Conservation (phyloP, 2,329 filamentous ascomycete genomes). For the Nigrospora sphaerica region DNA sequence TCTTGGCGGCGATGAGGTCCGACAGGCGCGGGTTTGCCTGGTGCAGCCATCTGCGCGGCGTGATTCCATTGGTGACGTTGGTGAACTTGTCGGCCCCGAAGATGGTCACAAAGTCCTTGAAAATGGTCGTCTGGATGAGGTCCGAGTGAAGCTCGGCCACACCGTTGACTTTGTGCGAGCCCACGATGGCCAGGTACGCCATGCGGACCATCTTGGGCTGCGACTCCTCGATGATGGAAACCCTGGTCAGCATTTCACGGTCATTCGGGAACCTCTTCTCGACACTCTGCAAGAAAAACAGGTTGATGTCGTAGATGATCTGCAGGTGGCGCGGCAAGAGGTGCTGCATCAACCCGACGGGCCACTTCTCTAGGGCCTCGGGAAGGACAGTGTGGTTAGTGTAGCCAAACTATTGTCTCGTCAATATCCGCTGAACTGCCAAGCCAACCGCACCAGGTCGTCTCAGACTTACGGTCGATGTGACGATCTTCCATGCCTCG, state of each 20-base stretch:
- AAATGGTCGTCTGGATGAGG: constrained; percentile 97
- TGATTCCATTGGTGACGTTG: constrained; percentile 98
- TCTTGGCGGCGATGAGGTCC: constrained; percentile 84
- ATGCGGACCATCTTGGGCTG: constrained; percentile 98
- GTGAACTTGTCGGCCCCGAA: constrained; percentile 97
- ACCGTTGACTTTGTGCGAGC: constrained; percentile 98
- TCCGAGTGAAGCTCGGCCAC: constrained; percentile 97
- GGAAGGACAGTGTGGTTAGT: constrained; percentile 98
- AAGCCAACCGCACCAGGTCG: constrained; percentile 3
- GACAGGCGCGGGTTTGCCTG: constrained; percentile 93
- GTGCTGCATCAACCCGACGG: constrained; percentile 85
- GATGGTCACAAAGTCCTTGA: constrained; percentile 95
- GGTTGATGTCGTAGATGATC: constrained; percentile 97
- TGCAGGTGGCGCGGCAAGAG: constrained; percentile 89
- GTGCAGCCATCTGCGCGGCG: constrained; percentile 90
- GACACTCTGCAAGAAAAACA: constrained; percentile 84
- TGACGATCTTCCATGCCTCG: constrained; percentile 78
- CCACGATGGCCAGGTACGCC: constrained; percentile 90
- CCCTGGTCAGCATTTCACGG: constrained; percentile 72
- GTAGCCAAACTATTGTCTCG: constrained; percentile 65
- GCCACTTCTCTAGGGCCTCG: constrained; percentile 97
- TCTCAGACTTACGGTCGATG: constrained; percentile 49
- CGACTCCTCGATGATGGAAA: constrained; percentile 97
- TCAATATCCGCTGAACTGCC: no score
- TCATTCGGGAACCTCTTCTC: constrained; percentile 89